Percentiles rank a stretch among this genome's conserved stretches.
Evolutionary conservation across 2,329 filamentous ascomycete species (phyloP).

Genomic region (Ophiocordyceps camponoti-leonardi): DNA sequence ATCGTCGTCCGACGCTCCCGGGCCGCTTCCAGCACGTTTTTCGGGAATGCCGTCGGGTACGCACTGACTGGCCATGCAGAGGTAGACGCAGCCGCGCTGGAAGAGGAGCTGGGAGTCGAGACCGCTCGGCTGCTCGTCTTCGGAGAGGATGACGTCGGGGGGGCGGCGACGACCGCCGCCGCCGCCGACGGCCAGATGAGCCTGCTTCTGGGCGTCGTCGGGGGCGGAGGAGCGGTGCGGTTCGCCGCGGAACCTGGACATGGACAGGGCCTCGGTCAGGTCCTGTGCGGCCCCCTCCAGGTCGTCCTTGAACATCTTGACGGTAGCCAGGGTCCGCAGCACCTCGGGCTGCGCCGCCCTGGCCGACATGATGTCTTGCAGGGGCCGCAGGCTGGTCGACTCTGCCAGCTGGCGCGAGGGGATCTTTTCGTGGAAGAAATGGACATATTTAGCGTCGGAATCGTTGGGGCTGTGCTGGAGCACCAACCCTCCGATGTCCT

Average conservation of each 20-base stretch:
- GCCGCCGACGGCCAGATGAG: constrained; percentile 13
- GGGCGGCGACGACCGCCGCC: constrained; percentile 10
- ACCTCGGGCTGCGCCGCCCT: constrained; percentile 47
- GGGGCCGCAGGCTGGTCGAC: constrained; percentile 46
- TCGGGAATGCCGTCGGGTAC: constrained; percentile 35
- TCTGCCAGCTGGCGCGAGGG: constrained; percentile 57
- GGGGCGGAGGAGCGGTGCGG: constrained; percentile 35
- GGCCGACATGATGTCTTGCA: constrained; percentile 51
- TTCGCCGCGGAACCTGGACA: constrained; percentile 33
- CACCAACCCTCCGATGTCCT: constrained; percentile 59
- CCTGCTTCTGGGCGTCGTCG: constrained; percentile 29
- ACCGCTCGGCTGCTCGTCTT: constrained; percentile 49
- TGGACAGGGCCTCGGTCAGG: constrained; percentile 46
- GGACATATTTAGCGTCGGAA: constrained; percentile 67
- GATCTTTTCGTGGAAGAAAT: constrained; percentile 87
- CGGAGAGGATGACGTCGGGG: constrained; percentile 17
- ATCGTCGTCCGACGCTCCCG: background rate
- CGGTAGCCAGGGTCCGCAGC: constrained; percentile 55
- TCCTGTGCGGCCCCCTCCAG: constrained; percentile 52
- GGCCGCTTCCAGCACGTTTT: background rate
- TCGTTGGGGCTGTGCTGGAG: constrained; percentile 52
- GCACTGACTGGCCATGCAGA: constrained; percentile 52
- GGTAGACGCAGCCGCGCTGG: constrained; percentile 55
- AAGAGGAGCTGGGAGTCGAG: constrained; percentile 61
- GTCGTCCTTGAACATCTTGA: constrained; percentile 61